Conservation (phyloP, 2,329 filamentous ascomycete species). For the Sclerotinia borealis region DNA sequence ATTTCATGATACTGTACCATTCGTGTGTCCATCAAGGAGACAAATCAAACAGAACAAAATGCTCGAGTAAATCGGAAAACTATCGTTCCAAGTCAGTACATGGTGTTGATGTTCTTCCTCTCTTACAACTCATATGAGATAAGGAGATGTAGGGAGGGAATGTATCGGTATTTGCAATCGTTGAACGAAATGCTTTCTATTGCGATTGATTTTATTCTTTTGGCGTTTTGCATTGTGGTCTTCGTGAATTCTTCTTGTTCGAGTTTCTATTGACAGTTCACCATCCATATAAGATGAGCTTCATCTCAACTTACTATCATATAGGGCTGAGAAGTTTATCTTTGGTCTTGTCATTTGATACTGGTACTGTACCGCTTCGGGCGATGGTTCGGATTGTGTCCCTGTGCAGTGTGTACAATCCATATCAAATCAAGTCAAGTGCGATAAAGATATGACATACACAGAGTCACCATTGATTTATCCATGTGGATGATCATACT, state of each 20-base stretch:
- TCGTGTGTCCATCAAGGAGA: too few species aligned
- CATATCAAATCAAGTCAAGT: background rate
- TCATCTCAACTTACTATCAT: background rate
- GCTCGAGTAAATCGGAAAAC: too few species aligned
- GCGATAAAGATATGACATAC: background rate
- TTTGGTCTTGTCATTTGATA: background rate
- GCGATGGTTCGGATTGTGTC: background rate
- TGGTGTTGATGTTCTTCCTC: background rate
- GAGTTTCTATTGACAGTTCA: background rate
- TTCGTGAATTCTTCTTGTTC: background rate
- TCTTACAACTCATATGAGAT: background rate
- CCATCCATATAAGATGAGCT: background rate
- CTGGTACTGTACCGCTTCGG: background rate
- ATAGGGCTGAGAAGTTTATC: slow-evolving; percentile 10
- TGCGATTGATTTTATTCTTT: background rate
- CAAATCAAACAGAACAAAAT: too few species aligned
- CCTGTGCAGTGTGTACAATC: background rate
- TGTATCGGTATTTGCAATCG: background rate
- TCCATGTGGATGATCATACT: background rate
- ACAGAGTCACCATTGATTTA: background rate
- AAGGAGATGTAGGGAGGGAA: background rate
- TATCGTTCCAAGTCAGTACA: background rate
- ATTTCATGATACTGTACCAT: too few species aligned
- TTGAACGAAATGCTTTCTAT: background rate
- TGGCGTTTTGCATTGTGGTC: background rate